phyloP scores from a whole-genome alignment of 371 early-diverging fungal species.

The Syncephalastrum racemosum region DNA sequence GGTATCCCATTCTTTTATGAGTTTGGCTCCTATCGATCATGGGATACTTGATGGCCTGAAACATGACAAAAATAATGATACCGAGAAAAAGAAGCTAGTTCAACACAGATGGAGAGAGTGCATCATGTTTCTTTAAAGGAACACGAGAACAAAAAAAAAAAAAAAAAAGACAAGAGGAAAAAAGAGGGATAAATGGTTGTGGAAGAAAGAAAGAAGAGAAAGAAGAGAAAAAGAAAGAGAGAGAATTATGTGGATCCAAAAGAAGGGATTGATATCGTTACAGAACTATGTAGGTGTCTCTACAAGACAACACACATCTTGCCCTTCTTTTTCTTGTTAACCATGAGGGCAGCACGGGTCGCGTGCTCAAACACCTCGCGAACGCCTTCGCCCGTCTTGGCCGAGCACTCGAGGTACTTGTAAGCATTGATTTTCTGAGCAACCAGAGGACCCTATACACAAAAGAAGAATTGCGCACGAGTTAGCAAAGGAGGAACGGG shows the following conservation, averaged over 20 bases:
- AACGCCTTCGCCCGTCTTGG: constrained; percentile 70
- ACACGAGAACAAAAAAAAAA: background rate
- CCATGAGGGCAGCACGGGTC: constrained; percentile 56
- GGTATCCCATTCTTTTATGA: too few relatives aligned
- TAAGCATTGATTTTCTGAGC: constrained; percentile 72
- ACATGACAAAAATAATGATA: too few relatives aligned
- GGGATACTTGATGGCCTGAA: too few relatives aligned
- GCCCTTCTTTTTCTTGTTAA: constrained; percentile 35
- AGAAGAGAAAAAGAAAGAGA: background rate
- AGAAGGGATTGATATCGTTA: too few relatives aligned
- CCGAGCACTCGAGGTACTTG: constrained; percentile 79
- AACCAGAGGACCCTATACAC: constrained; percentile 57
- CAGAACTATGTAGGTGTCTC: constrained; percentile 1
- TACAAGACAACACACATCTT: constrained; percentile 29
- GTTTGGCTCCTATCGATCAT: too few relatives aligned
- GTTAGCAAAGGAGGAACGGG: too few relatives aligned
- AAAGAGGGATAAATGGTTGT: constrained; percentile 4
- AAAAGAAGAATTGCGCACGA: background rate
- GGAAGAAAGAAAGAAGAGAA: background rate
- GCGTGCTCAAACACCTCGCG: constrained; percentile 77
- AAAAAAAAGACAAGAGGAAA: constrained; percentile 3
- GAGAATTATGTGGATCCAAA: background rate
- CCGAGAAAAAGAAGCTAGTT: too few relatives aligned
- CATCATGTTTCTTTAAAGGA: too few relatives aligned
- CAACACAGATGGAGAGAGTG: background rate